Conservation (phyloP, 495 filamentous ascomycete genomes). For the Neurospora terricola region DNA sequence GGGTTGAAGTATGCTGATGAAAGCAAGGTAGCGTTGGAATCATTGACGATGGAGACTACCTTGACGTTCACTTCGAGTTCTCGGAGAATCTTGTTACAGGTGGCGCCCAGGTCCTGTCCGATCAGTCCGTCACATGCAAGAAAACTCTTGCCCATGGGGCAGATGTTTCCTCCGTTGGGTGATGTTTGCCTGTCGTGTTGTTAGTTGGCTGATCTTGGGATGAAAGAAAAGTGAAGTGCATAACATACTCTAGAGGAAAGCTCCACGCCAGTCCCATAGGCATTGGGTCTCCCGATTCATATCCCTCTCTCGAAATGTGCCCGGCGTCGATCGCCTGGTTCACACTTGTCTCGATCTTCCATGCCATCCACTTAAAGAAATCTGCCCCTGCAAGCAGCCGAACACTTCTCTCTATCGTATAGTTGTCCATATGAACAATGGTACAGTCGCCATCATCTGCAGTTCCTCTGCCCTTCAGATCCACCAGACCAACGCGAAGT, state of each 20-base stretch:
- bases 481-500: conserved; percentile 66
- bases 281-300: conserved; percentile 16
- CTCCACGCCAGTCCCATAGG: conserved; percentile 73
- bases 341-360: conserved; percentile 53
- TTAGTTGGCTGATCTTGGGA: conserved; percentile 8
- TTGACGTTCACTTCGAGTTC: conserved; percentile 43
- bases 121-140: conserved; percentile 40
- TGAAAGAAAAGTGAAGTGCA: not conserved
- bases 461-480: conserved; percentile 41
- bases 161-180: conserved; percentile 60
- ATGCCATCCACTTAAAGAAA: conserved; percentile 78
- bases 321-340: conserved; percentile 24
- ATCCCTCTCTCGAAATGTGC: conserved; percentile 8
- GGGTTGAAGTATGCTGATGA: conserved; percentile 64
- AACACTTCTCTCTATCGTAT: conserved; percentile 39
- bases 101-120: conserved; percentile 41
- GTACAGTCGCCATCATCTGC: conserved; percentile 14
- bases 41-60: conserved; percentile 74
- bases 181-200: conserved; percentile 56
- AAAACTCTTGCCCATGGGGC: conserved; percentile 82
- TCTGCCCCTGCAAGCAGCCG: conserved; percentile 34
- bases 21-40: conserved; percentile 69
- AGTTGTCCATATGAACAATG: conserved; percentile 38
- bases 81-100: conserved; percentile 39
- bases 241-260: conserved; percentile 72